Evolutionary conservation across 1,284 basidiomycete species (phyloP), one percentile per base, ranked within the genome.

Genomic region (Apiotrichum sp.): DNA sequence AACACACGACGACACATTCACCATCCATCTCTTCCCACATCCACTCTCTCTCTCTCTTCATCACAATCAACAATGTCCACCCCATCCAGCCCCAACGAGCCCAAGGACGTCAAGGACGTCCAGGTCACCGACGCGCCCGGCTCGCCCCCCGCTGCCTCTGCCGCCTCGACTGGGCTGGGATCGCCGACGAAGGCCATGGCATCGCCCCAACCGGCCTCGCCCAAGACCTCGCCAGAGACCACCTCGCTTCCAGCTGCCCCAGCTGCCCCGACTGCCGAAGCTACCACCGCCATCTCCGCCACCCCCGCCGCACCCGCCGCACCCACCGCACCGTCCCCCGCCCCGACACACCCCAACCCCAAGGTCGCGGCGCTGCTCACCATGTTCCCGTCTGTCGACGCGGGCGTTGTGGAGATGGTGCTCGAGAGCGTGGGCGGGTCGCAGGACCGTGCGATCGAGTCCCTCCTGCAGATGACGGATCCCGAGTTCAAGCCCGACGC

Each of bases 381-480:
- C 51, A 73, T 74, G 61, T 74, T 75, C 66, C 72, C 72, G 1
- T 63, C 64, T 1, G 66, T 76, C 50, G 74, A 76, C 16, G 35
- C 61, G 7, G 55, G 56, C 33, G 72, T 76, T 10, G 72, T 76
- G 35, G 71, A 73, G 61, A 63, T 72, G 47, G 68, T 76, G 9
- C 66, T 76, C n/a, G 73, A 74, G 55, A 66, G 65, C 10, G 66
- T 65, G 16, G 64, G 63, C 14, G 72, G 71, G 4, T 66, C 63
- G 16, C 67, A 68, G 45, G 73, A 76, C 56, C 59, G 72, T 16
- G 71, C 73, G 5, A 74, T 76, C 35, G 74, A 75, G 65, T 65
- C 62, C 38, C 61, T 76, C 34, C 61, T 76, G 16, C 66, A 65
- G 42, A 74, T 76, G 71, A 74, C 71, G n/a, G 74, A 76, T 54